Evolutionary conservation across 805 yeast genomes (phyloP).

Genomic region (Torulaspora quercuum): DNA sequence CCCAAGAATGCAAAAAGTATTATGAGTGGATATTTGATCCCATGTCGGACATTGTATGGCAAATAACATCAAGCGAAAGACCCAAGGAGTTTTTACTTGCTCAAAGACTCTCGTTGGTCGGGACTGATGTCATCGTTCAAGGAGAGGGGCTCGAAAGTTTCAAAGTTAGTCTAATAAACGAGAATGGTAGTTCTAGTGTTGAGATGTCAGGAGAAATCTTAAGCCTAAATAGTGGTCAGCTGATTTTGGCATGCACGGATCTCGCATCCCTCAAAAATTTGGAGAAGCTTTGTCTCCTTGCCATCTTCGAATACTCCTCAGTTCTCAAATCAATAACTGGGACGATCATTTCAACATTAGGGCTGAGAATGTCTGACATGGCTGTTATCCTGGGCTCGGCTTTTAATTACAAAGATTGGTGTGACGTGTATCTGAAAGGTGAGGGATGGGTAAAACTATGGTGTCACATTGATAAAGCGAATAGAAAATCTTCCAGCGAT

Average conservation of each 20-base stretch:
- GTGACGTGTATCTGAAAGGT: conserved; percentile 31
- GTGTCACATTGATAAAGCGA: conserved; percentile 33
- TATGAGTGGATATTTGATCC: conserved; percentile 16
- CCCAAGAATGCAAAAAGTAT: conserved; percentile 18
- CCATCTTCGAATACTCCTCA: conserved; percentile 30
- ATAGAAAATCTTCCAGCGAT: conserved; percentile 10
- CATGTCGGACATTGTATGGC: conserved; percentile 9
- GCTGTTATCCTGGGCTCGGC: conserved; percentile 28
- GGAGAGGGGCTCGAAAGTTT: conserved; percentile 10
- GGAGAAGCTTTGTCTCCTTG: conserved; percentile 17
- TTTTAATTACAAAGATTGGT: conserved; percentile 36
- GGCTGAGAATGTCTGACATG: conserved; percentile 31
- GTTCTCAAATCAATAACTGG: conserved; percentile 31
- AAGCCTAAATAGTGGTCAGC: conserved; percentile 12
- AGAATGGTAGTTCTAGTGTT: conserved; percentile 7
- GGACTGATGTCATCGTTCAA: conserved; percentile 11
- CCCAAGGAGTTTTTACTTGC: conserved; percentile 11
- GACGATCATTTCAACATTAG: conserved; percentile 28
- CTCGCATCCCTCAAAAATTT: conserved; percentile 5
- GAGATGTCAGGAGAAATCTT: conserved; percentile 12
- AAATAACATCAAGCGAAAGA: conserved; percentile 11
- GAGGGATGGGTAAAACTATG: conserved; percentile 35
- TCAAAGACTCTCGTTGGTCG: conserved; percentile 14
- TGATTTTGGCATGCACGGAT: conserved; percentile 11
- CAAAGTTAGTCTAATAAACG: conserved; percentile 11